Evolutionary conservation across 2,329 filamentous ascomycete species (phyloP).

Genomic region (Fusarium sp.): DNA sequence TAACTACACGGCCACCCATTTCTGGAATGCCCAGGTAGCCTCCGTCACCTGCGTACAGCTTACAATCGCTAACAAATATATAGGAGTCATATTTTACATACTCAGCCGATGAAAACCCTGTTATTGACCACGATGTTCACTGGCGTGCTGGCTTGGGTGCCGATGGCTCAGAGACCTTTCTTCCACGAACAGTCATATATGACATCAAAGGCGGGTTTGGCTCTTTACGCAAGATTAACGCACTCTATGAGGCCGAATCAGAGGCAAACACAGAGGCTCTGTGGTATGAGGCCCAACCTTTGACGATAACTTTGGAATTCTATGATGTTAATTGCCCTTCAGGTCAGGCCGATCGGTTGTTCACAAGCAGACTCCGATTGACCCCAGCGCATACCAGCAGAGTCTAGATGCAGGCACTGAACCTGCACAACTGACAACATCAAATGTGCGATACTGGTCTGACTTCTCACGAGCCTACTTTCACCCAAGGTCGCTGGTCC

Average conservation of each 20-base stretch:
- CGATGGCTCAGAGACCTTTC: conserved; percentile 91
- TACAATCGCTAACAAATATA: conserved; percentile 12
- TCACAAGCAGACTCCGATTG: conserved; percentile 76
- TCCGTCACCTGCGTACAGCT: neutral
- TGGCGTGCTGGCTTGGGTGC: conserved; percentile 86
- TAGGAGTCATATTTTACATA: conserved; percentile 99
- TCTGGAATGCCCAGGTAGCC: conserved; percentile 91
- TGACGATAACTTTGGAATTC: neutral
- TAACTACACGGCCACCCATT: conserved; percentile 95
- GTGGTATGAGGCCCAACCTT: conserved; percentile 50
- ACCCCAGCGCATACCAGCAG: conserved; percentile 80
- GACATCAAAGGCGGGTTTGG: conserved; percentile 96
- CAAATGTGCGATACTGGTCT: conserved; percentile 92
- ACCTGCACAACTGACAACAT: conserved; percentile 74
- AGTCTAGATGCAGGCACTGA: conserved; percentile 80
- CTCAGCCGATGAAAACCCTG: conserved; percentile 58
- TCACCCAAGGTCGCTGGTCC: conserved; percentile 88
- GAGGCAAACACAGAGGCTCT: conserved; percentile 52
- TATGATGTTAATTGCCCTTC: neutral
- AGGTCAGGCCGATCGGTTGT: conserved; percentile 77
- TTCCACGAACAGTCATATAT: conserved; percentile 91
- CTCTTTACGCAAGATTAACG: conserved; percentile 86
- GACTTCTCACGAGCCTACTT: conserved; percentile 95
- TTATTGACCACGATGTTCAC: conserved; percentile 74
- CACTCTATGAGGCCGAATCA: conserved; percentile 77